Evolutionary conservation across 352 stramenopile species (phyloP).

Genomic region (Phytophthora chlamydospora): DNA sequence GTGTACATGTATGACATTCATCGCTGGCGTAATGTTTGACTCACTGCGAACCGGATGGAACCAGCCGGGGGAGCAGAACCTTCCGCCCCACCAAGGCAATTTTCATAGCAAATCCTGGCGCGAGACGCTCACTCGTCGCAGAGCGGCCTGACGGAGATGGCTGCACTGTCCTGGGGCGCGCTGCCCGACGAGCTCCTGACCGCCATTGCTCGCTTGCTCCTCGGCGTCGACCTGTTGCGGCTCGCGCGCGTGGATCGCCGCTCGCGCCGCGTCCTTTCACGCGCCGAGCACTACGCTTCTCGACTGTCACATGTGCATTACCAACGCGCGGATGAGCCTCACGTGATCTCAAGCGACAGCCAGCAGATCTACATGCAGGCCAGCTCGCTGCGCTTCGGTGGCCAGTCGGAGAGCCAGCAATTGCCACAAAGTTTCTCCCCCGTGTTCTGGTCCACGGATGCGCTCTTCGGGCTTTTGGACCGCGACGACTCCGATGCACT

Average conservation of each 20-base stretch:
- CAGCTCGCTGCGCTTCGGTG: conserved; percentile 22
- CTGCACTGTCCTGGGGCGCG: conserved; percentile 13
- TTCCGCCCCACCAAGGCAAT: background rate
- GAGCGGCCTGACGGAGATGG: conserved; percentile 16
- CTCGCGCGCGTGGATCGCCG: conserved; percentile 32
- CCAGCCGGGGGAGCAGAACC: background rate
- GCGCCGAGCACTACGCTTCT: conserved; percentile 14
- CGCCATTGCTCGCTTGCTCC: conserved; percentile 25
- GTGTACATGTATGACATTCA: conserved; percentile 18
- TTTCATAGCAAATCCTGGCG: conserved; percentile 24
- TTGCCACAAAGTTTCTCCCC: conserved; percentile 4
- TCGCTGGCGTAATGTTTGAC: conserved; percentile 7
- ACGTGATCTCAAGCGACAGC: conserved; percentile 14
- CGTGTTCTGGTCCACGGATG: conserved; percentile 20
- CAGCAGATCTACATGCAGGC: conserved; percentile 20
- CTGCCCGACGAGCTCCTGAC: conserved; percentile 34
- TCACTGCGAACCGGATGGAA: conserved; percentile 20
- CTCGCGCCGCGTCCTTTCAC: conserved; percentile 10
- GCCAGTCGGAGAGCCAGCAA: conserved; percentile 11
- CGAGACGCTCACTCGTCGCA: background rate
- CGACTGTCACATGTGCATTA: conserved; percentile 33
- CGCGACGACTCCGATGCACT: conserved; percentile 19
- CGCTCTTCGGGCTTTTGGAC: conserved; percentile 41
- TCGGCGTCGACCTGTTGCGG: conserved; percentile 34
- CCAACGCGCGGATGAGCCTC: conserved; percentile 9